Evolutionary conservation across 2,329 filamentous ascomycete species (phyloP).

Genomic region (Arthrocladium fulminans): DNA sequence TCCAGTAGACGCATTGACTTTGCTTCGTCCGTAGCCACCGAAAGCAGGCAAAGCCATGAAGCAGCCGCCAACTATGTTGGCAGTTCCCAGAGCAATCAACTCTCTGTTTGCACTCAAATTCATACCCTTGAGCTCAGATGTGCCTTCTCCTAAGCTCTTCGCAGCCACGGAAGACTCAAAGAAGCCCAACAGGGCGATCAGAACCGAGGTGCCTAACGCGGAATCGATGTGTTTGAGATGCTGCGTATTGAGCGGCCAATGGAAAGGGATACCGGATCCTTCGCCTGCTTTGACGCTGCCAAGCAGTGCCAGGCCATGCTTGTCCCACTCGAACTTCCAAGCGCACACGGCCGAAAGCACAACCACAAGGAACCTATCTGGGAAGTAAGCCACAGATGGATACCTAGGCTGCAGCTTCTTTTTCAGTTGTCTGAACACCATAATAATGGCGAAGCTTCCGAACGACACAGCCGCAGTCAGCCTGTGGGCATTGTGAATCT

Average conservation of each 20-base stretch:
- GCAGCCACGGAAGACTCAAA: constrained; percentile 96
- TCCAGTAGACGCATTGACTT: constrained; percentile 87
- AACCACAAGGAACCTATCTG: constrained; percentile 85
- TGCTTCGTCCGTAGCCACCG: constrained; percentile 91
- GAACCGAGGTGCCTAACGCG: constrained; percentile 80
- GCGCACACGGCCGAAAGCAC: constrained; percentile 73
- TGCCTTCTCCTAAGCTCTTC: constrained; percentile 65
- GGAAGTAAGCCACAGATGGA: constrained; percentile 74
- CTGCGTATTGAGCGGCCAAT: constrained; percentile 70
- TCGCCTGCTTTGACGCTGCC: constrained; percentile 66
- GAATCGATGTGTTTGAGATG: constrained; percentile 76
- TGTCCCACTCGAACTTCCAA: constrained; percentile 68
- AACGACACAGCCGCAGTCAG: constrained; percentile 70
- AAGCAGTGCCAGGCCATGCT: constrained; percentile 70
- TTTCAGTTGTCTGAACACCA: constrained; percentile 80
- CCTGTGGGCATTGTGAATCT: constrained; percentile 57
- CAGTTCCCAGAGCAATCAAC: constrained; percentile 79
- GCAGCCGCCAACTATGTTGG: constrained; percentile 82
- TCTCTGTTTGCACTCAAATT: constrained; percentile 85
- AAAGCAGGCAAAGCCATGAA: constrained; percentile 92
- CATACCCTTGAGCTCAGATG: constrained; percentile 66
- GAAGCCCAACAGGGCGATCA: constrained; percentile 93
- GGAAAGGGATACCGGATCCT: constrained; percentile 65
- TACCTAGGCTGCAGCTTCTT: constrained; percentile 68
- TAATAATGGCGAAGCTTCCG: constrained; percentile 75